Evolutionary conservation across 495 filamentous ascomycete genomes (phyloP).

Genomic region (Xylaria scruposa): DNA sequence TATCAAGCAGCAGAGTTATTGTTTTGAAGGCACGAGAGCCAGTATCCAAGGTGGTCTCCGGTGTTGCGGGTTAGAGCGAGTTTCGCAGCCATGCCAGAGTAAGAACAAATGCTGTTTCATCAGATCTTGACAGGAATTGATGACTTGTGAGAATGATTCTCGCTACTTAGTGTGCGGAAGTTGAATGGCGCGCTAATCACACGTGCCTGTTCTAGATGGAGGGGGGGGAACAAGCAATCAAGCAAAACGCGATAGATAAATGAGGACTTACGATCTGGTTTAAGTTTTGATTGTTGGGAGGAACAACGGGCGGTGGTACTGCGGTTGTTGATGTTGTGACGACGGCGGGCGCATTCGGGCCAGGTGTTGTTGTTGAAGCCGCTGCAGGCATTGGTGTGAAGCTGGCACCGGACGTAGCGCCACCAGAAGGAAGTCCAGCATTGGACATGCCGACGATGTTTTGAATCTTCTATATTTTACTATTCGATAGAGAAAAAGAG

Average conservation of each 20-base stretch:
- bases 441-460: slow-evolving; percentile 31
- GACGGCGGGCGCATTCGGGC: slow-evolving; percentile 5
- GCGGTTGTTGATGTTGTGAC: slow-evolving; percentile 34
- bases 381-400: slow-evolving; percentile 30
- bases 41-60: not conserved
- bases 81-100: not conserved
- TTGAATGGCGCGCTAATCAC: not conserved
- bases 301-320: slow-evolving; percentile 21
- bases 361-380: slow-evolving; percentile 33
- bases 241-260: slow-evolving; percentile 25
- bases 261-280: slow-evolving; percentile 85
- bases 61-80: not conserved
- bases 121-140: not conserved
- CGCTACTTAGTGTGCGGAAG: not conserved
- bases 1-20: not conserved
- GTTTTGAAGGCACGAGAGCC: not conserved
- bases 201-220: not conserved
- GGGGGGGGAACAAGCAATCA: not conserved
- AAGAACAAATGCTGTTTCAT: not conserved
- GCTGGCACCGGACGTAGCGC: slow-evolving; percentile 31
- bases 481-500: not conserved
- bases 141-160: not conserved
- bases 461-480: not conserved
- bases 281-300: slow-evolving; percentile 75
- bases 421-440: slow-evolving; percentile 32